Conservation (phyloP, 257 asterid genomes). For the Solanum chaucha region DNA sequence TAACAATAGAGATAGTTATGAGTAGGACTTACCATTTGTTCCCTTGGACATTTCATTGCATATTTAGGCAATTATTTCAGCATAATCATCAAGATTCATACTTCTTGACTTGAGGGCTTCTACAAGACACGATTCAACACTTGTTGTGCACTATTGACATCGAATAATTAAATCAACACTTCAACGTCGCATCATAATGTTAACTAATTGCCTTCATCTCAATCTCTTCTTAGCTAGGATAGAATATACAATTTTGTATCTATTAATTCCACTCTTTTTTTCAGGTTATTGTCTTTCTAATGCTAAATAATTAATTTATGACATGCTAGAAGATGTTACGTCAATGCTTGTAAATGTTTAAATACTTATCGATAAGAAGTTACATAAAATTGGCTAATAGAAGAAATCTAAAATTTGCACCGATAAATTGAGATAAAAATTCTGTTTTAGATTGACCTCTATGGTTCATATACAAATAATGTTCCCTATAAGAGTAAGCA, state of each 20-base stretch:
- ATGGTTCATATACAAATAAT: too few relatives aligned
- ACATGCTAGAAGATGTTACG: too few relatives aligned
- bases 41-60: constrained; percentile 9
- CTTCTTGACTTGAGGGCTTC: constrained; percentile 15
- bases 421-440: too few relatives aligned
- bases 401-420: too few relatives aligned
- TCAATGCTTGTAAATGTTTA: too few relatives aligned
- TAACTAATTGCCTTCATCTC: neutral
- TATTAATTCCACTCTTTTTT: neutral
- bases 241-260: neutral
- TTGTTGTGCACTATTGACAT: neutral
- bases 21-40: neutral
- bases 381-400: too few relatives aligned
- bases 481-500: too few relatives aligned
- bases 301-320: neutral
- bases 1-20: neutral
- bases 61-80: constrained; percentile 11
- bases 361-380: too few relatives aligned
- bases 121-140: constrained; percentile 14
- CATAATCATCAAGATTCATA: constrained; percentile 9
- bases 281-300: neutral
- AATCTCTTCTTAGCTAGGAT: neutral
- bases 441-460: too few relatives aligned
- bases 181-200: neutral
- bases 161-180: neutral